Evolutionary conservation across 2,329 filamentous ascomycete species (phyloP), one percentile per base, ranked within the genome.

Genomic region (Periconia sp.): DNA sequence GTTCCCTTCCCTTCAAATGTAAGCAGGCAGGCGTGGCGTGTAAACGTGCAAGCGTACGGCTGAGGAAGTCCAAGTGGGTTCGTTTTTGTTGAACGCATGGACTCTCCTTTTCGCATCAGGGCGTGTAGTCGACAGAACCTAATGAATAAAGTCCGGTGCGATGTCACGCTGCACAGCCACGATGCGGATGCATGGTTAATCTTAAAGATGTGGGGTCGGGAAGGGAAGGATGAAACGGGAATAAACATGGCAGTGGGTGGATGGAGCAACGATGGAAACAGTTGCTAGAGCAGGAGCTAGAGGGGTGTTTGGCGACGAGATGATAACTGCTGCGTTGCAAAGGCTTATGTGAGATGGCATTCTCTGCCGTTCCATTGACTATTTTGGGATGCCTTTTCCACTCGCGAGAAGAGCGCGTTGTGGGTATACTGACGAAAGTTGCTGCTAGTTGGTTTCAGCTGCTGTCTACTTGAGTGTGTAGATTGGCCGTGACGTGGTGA

Each of bases 81-180:
- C 23, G 23, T 27, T 27, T 27, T 27, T 27, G 23, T 27, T 27
- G 23, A 27, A 27, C 23, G 23, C 23, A 27, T 27, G 23, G 23
- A 27, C 23, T 27, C 23, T 27, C 23, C 23, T 27, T 27, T 27
- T 27, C 23, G 23, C 23, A 27, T 27, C 23, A 27, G 23, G 23
- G 23, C 23, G 23, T 27, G 23, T 27, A 27, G 23, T 27, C 23
- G 23, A 27, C 23, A 27, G 23, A 5, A 27, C 3, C n/a, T 27
- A 27, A 27, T 27, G n/a, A 27, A 27, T 27, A 44, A 44, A 45
- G 43, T 45, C 43, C 43, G 43, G 30, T 23, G 19, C 42, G 23
- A 44, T 42, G 15, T 45, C 43, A 45, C 43, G 43, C 43, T 45
- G 43, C 43, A 45, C 43, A 45, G 43, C 43, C 43, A 45, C 43